These are phyloP conservation scores for Lithocarpus polystachyus DNA, from an alignment of 306 rosid genomes.

Conservation along the genomic window DNA sequence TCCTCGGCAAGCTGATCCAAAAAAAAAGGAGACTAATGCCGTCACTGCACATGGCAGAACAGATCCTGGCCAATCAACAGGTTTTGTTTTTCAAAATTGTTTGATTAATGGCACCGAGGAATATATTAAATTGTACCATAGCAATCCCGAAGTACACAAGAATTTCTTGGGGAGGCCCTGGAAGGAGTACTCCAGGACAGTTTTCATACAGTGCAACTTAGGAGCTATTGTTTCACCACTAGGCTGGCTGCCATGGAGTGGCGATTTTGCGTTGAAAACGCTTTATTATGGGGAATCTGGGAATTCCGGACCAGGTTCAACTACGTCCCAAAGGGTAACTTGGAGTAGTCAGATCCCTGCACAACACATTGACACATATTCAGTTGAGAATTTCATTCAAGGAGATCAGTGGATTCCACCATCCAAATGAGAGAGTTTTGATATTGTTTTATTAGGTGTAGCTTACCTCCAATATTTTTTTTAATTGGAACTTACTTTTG, in stretches of 20 bases:
- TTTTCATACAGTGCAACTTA: slow-evolving; percentile 44
- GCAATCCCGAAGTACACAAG: slow-evolving; percentile 67
- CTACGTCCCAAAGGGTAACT: slow-evolving; percentile 38
- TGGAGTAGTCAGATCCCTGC: slow-evolving; percentile 67
- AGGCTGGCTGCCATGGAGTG: slow-evolving; percentile 85
- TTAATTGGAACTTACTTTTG: rapidly evolving
- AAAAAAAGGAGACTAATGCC: slow-evolving; percentile 64
- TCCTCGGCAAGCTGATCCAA: slow-evolving; percentile 53
- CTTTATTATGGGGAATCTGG: slow-evolving; percentile 73
- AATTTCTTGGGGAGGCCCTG: slow-evolving; percentile 96
- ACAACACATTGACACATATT: slow-evolving; percentile 49
- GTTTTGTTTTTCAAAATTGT: slow-evolving; percentile 74
- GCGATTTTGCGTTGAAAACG: slow-evolving; percentile 56
- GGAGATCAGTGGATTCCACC: slow-evolving; percentile 64
- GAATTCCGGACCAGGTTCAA: slow-evolving; percentile 52
- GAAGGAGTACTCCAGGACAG: slow-evolving; percentile 79
- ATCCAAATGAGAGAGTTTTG: background rate
- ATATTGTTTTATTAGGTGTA: too few relatives aligned
- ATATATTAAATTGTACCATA: slow-evolving; percentile 52
- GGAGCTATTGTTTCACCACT: slow-evolving; percentile 42
- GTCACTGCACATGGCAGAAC: slow-evolving; percentile 81
- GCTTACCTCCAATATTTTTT: rapidly evolving
- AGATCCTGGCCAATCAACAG: slow-evolving; percentile 77
- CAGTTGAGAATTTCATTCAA: slow-evolving; percentile 75
- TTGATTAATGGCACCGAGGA: slow-evolving; percentile 67